Percentiles rank a stretch among this genome's conserved stretches.
These are phyloP conservation scores for Leucaena leucocephala DNA, from an alignment of 306 rosid genomes.

Conservation along the genomic window DNA sequence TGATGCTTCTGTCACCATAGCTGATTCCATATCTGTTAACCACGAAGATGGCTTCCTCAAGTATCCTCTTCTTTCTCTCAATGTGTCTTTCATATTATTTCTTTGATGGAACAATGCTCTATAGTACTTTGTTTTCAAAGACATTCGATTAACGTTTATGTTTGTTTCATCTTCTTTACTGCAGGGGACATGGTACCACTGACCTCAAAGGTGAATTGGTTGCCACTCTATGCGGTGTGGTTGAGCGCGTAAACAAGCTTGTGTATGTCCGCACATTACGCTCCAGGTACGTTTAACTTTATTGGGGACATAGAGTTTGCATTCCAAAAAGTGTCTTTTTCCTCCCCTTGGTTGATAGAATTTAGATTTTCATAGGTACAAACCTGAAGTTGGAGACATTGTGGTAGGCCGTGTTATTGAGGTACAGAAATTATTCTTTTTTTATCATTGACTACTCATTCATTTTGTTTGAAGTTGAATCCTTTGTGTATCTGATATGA, in stretches of 20 bases:
- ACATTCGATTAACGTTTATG: not conserved
- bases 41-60: conserved; percentile 75
- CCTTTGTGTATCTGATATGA: not conserved
- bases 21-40: conserved; percentile 81
- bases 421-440: conserved; percentile 45
- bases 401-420: conserved; percentile 81
- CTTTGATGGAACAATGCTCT: not conserved
- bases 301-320: not conserved
- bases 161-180: not conserved
- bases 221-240: conserved; percentile 84
- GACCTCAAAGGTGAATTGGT: conserved; percentile 73
- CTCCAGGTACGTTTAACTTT: conserved; percentile 52
- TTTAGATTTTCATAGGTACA: conserved; percentile 57
- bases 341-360: conserved; percentile 16
- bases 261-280: conserved; percentile 82
- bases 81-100: not conserved
- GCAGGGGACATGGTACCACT: conserved; percentile 85
- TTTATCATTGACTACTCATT: not conserved
- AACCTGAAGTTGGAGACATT: conserved; percentile 95
- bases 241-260: conserved; percentile 90
- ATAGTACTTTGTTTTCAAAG: not conserved
- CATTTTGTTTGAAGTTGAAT: not conserved
- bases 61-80: conserved; percentile 10
- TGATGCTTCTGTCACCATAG: conserved; percentile 76
- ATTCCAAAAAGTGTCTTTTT: not conserved